Evolutionary conservation across 139 green algal genomes (phyloP).

Genomic region (Ettlia oleoabundans): DNA sequence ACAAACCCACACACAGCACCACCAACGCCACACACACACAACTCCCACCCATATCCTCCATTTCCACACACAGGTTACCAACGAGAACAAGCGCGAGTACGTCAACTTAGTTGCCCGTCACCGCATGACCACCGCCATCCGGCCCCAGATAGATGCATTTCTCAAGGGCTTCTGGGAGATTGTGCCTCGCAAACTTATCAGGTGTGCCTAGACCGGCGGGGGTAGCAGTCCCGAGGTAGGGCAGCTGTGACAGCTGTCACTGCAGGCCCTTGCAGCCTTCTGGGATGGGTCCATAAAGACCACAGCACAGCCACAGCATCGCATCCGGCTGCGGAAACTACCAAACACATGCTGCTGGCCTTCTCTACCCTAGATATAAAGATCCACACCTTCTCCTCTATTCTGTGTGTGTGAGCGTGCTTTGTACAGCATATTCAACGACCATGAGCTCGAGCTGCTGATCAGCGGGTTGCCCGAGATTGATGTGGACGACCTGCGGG

Average conservation of each 20-base stretch:
- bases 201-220: neutral
- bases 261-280: too few relatives aligned
- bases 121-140: slow-evolving; percentile 95
- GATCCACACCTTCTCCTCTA: neutral
- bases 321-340: too few relatives aligned
- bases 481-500: slow-evolving; percentile 89
- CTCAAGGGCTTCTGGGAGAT: slow-evolving; percentile 92
- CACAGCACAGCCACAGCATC: too few relatives aligned
- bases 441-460: slow-evolving; percentile 98
- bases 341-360: too few relatives aligned
- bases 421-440: slow-evolving; percentile 93
- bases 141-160: slow-evolving; percentile 83
- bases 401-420: too few relatives aligned
- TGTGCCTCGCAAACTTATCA: slow-evolving; percentile 70
- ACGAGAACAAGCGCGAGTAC: slow-evolving; percentile 97
- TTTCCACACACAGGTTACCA: slow-evolving; percentile 92
- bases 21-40: neutral
- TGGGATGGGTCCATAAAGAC: too few relatives aligned
- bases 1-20: neutral
- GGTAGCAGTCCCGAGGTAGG: neutral
- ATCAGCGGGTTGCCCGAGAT: slow-evolving; percentile 97
- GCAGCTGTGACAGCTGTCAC: too few relatives aligned
- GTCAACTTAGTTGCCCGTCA: slow-evolving; percentile 93
- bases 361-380: too few relatives aligned
- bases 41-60: slow-evolving; percentile 79